Percentiles rank a stretch among this genome's conserved stretches.
These are phyloP conservation scores for Trichosporon coremiiforme DNA, from an alignment of 1,284 basidiomycete species.

Conservation along the genomic window DNA sequence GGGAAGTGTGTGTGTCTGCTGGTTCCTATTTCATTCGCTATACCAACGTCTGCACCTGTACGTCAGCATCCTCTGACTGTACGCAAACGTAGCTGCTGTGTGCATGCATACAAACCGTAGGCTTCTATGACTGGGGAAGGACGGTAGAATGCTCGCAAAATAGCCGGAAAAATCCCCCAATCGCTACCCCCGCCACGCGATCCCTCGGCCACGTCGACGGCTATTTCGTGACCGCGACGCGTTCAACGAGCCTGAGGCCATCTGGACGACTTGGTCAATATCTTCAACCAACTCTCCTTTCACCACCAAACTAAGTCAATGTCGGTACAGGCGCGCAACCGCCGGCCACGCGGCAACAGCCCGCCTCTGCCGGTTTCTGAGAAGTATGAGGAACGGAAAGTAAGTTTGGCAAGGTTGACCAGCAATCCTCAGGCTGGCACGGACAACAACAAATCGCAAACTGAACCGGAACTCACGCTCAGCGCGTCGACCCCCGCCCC, in stretches of 20 bases:
- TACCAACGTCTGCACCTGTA: too few relatives aligned
- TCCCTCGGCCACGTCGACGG: conserved; percentile 15
- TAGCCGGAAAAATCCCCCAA: background rate
- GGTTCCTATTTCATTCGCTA: too few relatives aligned
- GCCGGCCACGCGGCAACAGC: conserved; percentile 24
- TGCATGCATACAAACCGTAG: background rate
- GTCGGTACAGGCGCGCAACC: conserved; percentile 30
- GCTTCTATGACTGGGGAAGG: too few relatives aligned
- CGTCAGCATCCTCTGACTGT: too few relatives aligned
- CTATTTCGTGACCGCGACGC: conserved; percentile 14
- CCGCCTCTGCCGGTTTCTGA: conserved; percentile 24
- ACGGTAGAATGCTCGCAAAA: conserved; percentile 2
- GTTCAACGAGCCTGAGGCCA: background rate
- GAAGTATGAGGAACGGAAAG: conserved; percentile 31
- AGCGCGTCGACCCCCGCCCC: conserved; percentile 27
- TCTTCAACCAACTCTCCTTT: background rate
- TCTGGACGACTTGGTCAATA: background rate
- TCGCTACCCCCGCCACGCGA: background rate
- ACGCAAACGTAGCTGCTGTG: too few relatives aligned
- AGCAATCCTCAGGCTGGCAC: too few relatives aligned
- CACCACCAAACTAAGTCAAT: conserved; percentile 16
- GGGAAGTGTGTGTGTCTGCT: too few relatives aligned
- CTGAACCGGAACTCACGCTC: background rate
- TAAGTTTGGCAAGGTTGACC: conserved; percentile 15
- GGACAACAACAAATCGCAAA: conserved; percentile 15